Evolutionary conservation across 257 asterid species (phyloP), one percentile per base, ranked within the genome.

Genomic region (Solanum lycopersicoides): DNA sequence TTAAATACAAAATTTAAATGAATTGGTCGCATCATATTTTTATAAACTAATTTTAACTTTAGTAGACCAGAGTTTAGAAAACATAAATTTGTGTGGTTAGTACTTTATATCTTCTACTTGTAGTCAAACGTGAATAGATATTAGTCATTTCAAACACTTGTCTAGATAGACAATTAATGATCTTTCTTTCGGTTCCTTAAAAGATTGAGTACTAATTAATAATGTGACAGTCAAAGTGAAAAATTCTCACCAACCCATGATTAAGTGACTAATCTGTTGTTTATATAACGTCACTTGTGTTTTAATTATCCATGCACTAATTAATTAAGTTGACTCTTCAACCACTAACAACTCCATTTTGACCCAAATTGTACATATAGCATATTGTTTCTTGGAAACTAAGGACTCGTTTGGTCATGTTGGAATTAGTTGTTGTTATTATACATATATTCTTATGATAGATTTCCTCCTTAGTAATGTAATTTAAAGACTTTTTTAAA

Each of bases 1-100:
- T 1, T 4, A 5, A 37, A 37, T 37, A 37, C 6, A 37, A 37
- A 37, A 37, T 37, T 37, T 37, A 37, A 37, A 37, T 37, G 39
- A 37, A 37, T 37, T 37, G 39, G 6, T 6, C 0, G 7, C 7
- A 0, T 37, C 1, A 37, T 37, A 11, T 60, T 60, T 60, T 60
- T 60, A 4, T 60, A 30, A 15, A 11, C 2, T 60, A 60, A 21
- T 60, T 23, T 60, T 21, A 2, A 0, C 30, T 21, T 1, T 60
- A 2, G 0, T 21, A 60, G 68, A 21, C 0, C 14, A 60, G 0
- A 53, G 6, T 53, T 50, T 21, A 0, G 0, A 0, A 0, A 53
- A 53, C 7, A 53, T 53, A 53, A 0, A 53, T 6, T 53, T 59
- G 12, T 2, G 13, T 8, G 68, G 4, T 37, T 37, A 37, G 39